Evolutionary conservation across 2,329 filamentous ascomycete genomes (phyloP).

Genomic region (Teratosphaeria nubilosa): DNA sequence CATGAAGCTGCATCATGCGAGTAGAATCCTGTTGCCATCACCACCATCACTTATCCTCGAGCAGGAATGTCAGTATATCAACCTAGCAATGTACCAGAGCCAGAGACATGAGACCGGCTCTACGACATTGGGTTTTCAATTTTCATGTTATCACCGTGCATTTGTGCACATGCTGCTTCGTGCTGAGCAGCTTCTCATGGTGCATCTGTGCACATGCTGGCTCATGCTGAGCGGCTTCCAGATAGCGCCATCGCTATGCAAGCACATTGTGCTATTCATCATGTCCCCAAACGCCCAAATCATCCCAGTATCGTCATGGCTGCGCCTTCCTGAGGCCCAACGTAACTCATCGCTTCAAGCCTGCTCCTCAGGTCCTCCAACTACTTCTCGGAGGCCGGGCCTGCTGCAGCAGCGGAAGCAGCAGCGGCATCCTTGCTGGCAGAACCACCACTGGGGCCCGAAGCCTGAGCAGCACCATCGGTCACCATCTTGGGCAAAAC

Average conservation of each 20-base stretch:
- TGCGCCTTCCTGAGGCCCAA: neutral
- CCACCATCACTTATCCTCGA: neutral
- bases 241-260: neutral
- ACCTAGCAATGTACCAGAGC: neutral
- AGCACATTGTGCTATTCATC: neutral
- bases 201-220: neutral
- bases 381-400: neutral
- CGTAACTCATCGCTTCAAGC: neutral
- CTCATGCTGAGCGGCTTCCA: neutral
- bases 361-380: neutral
- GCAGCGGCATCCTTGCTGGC: neutral
- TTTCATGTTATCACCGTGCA: neutral
- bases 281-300: neutral
- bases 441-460: neutral
- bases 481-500: constrained; percentile 53
- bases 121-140: neutral
- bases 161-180: neutral
- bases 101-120: neutral
- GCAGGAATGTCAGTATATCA: neutral
- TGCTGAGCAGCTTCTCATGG: neutral
- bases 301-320: neutral
- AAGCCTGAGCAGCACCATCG: neutral
- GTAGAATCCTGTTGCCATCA: neutral
- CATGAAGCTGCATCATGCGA: neutral
- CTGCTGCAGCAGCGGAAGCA: neutral